A percentile compares a stretch with the other conserved stretches of the same genome.
Evolutionary conservation across 2,329 filamentous ascomycete genomes (phyloP).

Genomic region (Beauveria sp.): DNA sequence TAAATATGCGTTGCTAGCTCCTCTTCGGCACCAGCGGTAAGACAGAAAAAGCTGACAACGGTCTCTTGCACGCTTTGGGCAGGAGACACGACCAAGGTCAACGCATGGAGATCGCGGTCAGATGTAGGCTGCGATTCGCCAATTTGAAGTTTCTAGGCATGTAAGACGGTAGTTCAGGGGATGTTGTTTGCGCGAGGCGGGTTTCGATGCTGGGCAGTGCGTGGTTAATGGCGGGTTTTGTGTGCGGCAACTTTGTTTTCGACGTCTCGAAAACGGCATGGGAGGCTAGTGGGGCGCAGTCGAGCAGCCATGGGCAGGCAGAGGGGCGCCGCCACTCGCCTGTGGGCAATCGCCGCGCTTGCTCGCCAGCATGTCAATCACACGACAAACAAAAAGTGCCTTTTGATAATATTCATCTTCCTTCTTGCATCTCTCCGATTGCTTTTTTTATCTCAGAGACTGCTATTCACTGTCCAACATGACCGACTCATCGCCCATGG

Average conservation of each 20-base stretch:
- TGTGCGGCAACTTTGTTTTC: neutral
- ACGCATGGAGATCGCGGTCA: constrained; percentile 2
- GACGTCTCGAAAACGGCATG: neutral
- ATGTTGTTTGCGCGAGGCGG: neutral
- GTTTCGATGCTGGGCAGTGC: neutral
- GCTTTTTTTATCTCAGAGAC: too few relatives aligned
- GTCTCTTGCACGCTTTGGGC: constrained; percentile 9
- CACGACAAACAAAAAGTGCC: neutral
- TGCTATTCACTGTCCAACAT: neutral
- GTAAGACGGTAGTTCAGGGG: neutral
- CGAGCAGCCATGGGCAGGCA: neutral
- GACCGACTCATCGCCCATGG: constrained; percentile 13
- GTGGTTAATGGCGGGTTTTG: neutral
- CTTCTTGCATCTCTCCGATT: neutral
- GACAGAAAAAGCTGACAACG: neutral
- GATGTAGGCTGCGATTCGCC: neutral
- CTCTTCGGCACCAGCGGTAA: neutral
- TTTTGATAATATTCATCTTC: neutral
- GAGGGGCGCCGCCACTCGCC: neutral
- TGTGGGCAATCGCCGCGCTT: neutral
- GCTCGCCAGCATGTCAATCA: neutral
- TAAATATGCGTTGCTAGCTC: neutral
- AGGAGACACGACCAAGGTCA: constrained; percentile 8
- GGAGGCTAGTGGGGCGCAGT: neutral
- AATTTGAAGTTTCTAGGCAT: neutral